Conservation (phyloP, 108 stramenopile genomes). For the Aurantiochytrium sp. region DNA sequence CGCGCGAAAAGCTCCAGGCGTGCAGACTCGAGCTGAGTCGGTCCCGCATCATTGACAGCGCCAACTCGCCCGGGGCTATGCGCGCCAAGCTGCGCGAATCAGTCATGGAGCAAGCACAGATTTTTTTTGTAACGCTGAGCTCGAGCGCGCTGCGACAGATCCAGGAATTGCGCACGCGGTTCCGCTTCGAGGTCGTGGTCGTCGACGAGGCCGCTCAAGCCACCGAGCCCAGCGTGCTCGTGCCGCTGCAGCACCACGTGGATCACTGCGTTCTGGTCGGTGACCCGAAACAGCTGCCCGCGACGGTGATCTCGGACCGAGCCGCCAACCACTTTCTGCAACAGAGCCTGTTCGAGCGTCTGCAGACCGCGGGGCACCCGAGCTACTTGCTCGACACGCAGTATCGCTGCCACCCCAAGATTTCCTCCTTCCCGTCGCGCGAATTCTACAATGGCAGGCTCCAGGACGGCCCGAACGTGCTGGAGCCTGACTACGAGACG, state of each 20-base stretch:
- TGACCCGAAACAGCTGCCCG: slow-evolving; percentile 95
- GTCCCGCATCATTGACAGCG: not conserved
- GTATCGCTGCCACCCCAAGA: slow-evolving; percentile 87
- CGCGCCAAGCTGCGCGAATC: slow-evolving; percentile 65
- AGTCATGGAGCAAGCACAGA: slow-evolving; percentile 78
- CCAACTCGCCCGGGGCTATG: not conserved
- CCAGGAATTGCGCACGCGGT: slow-evolving; percentile 69
- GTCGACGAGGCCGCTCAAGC: slow-evolving; percentile 97
- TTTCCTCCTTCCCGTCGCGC: slow-evolving; percentile 76
- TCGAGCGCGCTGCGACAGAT: slow-evolving; percentile 76
- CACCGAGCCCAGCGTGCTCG: slow-evolving; percentile 86
- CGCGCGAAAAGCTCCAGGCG: not conserved
- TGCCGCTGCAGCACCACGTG: slow-evolving; percentile 80
- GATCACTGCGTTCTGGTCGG: slow-evolving; percentile 86
- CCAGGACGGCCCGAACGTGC: slow-evolving; percentile 74
- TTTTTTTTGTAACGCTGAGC: slow-evolving; percentile 92
- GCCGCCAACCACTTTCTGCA: slow-evolving; percentile 79
- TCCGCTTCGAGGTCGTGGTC: slow-evolving; percentile 82
- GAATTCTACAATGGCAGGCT: slow-evolving; percentile 79
- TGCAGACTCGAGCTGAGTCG: not conserved
- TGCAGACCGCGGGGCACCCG: slow-evolving; percentile 83
- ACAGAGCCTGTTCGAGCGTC: slow-evolving; percentile 86
- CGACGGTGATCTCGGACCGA: slow-evolving; percentile 83
- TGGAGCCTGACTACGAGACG: slow-evolving; percentile 58
- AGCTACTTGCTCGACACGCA: slow-evolving; percentile 91